Conservation (phyloP, 257 asterid species). For the Penstemon newberryi region DNA sequence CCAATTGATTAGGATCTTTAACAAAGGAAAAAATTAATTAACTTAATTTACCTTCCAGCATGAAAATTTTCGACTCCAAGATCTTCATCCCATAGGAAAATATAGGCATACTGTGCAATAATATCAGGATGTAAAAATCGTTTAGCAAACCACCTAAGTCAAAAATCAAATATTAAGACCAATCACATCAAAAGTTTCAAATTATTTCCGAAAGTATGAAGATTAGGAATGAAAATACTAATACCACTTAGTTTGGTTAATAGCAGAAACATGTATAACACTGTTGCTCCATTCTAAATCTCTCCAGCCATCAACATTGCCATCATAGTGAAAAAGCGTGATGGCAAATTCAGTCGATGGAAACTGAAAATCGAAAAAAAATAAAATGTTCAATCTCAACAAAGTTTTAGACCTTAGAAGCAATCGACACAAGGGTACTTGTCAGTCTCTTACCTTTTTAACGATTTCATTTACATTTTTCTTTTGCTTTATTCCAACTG, state of each 20-base stretch:
- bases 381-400: background rate
- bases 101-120: constrained; percentile 54
- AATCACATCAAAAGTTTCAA: constrained; percentile 5
- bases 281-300: constrained; percentile 62
- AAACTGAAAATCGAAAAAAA: constrained; percentile 48
- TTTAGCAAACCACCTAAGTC: constrained; percentile 84
- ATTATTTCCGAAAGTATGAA: background rate
- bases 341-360: constrained; percentile 45
- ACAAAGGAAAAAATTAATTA: background rate
- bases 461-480: constrained; percentile 59
- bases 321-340: constrained; percentile 82
- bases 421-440: background rate
- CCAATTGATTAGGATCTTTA: background rate
- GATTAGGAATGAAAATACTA: background rate
- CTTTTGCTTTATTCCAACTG: constrained; percentile 78
- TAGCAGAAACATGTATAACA: constrained; percentile 64
- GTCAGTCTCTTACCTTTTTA: constrained; percentile 47
- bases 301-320: constrained; percentile 66
- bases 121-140: constrained; percentile 83
- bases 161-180: constrained; percentile 7
- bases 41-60: constrained; percentile 49
- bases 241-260: constrained; percentile 81
- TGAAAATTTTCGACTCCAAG: constrained; percentile 70
- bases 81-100: constrained; percentile 91
- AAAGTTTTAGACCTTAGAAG: constrained; percentile 6